Conservation (phyloP, 768 basidiomycete genomes). For the Chalciporus pseudorubinellus region DNA sequence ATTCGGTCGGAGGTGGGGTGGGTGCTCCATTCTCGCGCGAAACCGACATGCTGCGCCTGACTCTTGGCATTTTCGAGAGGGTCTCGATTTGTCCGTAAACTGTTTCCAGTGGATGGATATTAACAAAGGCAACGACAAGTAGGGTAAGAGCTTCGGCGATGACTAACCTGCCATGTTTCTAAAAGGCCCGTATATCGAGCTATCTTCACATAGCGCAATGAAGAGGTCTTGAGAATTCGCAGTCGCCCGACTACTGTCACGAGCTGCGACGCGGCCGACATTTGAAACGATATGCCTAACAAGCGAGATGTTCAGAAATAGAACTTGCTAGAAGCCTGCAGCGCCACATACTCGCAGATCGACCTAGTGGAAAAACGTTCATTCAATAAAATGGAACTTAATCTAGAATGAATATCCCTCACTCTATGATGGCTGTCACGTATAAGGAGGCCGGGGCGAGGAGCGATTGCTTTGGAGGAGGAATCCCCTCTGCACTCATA, state of each 20-base stretch:
- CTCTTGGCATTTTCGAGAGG: constrained; percentile 54
- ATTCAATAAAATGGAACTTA: constrained; percentile 25
- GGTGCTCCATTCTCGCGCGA: constrained; percentile 53
- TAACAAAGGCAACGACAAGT: constrained; percentile 17
- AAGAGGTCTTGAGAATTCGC: constrained; percentile 84
- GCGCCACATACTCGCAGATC: constrained; percentile 75
- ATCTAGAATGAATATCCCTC: constrained; percentile 37
- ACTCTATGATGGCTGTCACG: constrained; percentile 92
- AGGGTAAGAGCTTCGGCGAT: background rate
- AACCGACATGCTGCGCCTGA: constrained; percentile 69
- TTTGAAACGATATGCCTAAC: constrained; percentile 79
- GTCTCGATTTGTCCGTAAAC: constrained; percentile 79
- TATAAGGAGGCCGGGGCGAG: constrained; percentile 84
- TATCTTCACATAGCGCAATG: constrained; percentile 87
- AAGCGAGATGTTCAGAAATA: constrained; percentile 9
- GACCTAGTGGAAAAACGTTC: constrained; percentile 48
- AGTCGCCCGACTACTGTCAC: constrained; percentile 75
- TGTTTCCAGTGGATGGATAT: constrained; percentile 32
- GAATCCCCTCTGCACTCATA: constrained; percentile 50
- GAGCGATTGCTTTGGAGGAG: constrained; percentile 51
- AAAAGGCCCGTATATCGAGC: constrained; percentile 80
- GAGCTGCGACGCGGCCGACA: constrained; percentile 78
- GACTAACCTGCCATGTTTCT: constrained; percentile 79
- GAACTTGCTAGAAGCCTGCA: background rate
- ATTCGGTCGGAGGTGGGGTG: constrained; percentile 36